These are phyloP conservation scores for Coemansia javaensis DNA, from an alignment of 192 early-diverging fungal species.

Conservation along the genomic window DNA sequence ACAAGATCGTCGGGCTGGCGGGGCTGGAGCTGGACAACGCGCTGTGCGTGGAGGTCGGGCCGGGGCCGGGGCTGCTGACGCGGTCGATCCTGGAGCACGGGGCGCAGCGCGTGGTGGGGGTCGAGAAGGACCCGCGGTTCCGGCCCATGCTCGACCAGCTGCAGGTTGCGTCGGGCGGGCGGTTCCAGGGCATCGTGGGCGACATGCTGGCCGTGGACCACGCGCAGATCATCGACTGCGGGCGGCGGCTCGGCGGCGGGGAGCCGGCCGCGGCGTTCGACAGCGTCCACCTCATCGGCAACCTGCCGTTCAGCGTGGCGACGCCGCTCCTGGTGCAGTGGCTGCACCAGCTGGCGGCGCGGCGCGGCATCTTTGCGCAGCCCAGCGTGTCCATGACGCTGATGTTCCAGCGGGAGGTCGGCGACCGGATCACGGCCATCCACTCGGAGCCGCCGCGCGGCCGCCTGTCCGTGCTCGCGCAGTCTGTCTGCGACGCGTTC, in stretches of 20 bases:
- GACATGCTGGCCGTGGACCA: slow-evolving; percentile 64
- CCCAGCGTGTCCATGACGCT: slow-evolving; percentile 61
- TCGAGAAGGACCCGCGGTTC: slow-evolving; percentile 73
- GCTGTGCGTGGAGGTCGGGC: slow-evolving; percentile 72
- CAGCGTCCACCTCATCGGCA: slow-evolving; percentile 65
- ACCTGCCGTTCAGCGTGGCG: slow-evolving; percentile 74
- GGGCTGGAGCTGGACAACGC: slow-evolving; percentile 53
- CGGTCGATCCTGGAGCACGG: slow-evolving; percentile 70
- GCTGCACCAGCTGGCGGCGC: slow-evolving; percentile 55
- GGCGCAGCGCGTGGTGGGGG: slow-evolving; percentile 57
- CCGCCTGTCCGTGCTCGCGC: slow-evolving; percentile 66
- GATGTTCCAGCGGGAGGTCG: slow-evolving; percentile 85
- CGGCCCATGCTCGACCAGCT: slow-evolving; percentile 67
- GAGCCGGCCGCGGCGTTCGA: slow-evolving; percentile 14
- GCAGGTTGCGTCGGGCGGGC: slow-evolving; percentile 58
- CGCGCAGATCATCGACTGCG: slow-evolving; percentile 45
- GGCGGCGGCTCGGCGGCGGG: slow-evolving; percentile 3
- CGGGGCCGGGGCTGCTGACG: slow-evolving; percentile 73
- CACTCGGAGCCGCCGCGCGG: slow-evolving; percentile 53
- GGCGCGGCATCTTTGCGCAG: slow-evolving; percentile 58
- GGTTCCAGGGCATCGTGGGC: slow-evolving; percentile 56
- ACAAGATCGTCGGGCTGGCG: slow-evolving; percentile 63
- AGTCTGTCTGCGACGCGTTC: slow-evolving; percentile 63
- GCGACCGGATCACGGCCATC: slow-evolving; percentile 57
- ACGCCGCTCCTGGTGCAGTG: slow-evolving; percentile 69